Evolutionary conservation across 176 grass and related monocot genomes (phyloP).

Genomic region (Oryza coarctata): DNA sequence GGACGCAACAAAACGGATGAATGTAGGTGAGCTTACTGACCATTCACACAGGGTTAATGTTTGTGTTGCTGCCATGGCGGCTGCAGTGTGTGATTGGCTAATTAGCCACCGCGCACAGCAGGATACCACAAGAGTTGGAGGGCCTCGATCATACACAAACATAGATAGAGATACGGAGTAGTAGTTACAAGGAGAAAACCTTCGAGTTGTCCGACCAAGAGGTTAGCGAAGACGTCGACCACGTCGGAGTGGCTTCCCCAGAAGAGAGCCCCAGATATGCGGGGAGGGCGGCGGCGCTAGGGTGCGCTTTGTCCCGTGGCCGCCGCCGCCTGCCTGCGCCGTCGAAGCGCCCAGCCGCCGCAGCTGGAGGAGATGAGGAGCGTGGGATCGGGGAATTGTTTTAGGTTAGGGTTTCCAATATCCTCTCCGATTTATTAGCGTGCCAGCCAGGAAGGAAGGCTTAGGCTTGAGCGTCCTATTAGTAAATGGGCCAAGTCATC

Average conservation of each 20-base stretch:
- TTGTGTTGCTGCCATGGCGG: conserved; percentile 16
- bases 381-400: no score
- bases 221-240: neutral
- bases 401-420: no score
- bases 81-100: conserved; percentile 55
- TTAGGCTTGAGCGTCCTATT: no score
- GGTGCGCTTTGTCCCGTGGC: no score
- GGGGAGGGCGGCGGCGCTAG: neutral
- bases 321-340: no score
- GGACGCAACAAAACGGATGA: conserved; percentile 37
- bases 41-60: conserved; percentile 56
- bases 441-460: no score
- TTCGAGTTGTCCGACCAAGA: neutral
- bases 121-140: neutral
- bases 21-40: conserved; percentile 60
- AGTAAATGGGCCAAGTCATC: no score
- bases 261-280: neutral
- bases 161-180: neutral
- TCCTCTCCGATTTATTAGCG: no score
- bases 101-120: conserved; percentile 46
- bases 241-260: neutral
- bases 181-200: neutral
- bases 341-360: no score
- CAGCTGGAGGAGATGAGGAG: no score
- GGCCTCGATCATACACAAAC: neutral